Conservation (phyloP, 345 rosid species). For the Populus simonii region DNA sequence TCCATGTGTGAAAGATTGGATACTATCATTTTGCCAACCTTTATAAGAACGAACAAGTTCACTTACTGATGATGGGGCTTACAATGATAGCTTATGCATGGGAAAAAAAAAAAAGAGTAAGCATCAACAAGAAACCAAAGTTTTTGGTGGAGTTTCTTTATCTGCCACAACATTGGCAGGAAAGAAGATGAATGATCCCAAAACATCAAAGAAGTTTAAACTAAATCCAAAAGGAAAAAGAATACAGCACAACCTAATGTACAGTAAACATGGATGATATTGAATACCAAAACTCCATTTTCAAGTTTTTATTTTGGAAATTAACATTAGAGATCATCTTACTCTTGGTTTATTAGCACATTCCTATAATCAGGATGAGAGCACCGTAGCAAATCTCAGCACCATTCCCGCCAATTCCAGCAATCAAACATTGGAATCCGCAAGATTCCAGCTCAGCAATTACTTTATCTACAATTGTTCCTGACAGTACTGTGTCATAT, state of each 20-base stretch:
- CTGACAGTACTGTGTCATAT: slow-evolving; percentile 46
- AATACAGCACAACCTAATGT: slow-evolving; percentile 7
- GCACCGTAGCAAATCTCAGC: slow-evolving; percentile 52
- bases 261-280: not conserved
- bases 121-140: not conserved
- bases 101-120: too few species aligned
- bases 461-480: slow-evolving; percentile 52
- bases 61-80: not conserved
- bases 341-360: not conserved
- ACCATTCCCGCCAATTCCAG: slow-evolving; percentile 75
- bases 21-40: not conserved
- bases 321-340: not conserved
- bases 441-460: slow-evolving; percentile 62
- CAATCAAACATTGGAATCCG: slow-evolving; percentile 82
- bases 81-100: not conserved
- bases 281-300: not conserved
- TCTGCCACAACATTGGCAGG: not conserved
- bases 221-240: not conserved
- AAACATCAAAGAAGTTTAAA: not conserved
- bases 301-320: not conserved
- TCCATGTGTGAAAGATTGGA: not conserved
- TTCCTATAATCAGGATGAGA: slow-evolving; percentile 26
- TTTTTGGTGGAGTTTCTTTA: not conserved
- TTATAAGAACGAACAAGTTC: not conserved
- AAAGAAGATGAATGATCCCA: not conserved